These are phyloP conservation scores for Blastobotrys petasosporus DNA, from an alignment of 1,139 yeast species.

Conservation along the genomic window DNA sequence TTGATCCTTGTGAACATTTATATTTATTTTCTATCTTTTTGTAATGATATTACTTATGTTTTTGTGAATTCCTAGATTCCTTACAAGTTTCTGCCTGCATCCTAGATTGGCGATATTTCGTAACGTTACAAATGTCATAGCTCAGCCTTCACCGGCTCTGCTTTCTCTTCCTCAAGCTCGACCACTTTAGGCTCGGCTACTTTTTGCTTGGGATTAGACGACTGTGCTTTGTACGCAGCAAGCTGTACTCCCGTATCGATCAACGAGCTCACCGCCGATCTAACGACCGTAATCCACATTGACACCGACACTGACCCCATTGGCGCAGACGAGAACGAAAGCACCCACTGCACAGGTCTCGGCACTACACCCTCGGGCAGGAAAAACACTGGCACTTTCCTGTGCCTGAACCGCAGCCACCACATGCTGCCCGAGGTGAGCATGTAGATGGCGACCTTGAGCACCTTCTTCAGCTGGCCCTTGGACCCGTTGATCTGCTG, in stretches of 20 bases:
- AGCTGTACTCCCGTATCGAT: not conserved
- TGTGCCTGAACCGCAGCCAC: slow-evolving; percentile 48
- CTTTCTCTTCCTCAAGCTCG: no score
- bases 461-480: slow-evolving; percentile 33
- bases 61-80: no score
- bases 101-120: no score
- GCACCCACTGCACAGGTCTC: slow-evolving; percentile 46
- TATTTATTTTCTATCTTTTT: not conserved
- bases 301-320: slow-evolving; percentile 37
- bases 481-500: slow-evolving; percentile 23
- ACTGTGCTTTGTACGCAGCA: not conserved
- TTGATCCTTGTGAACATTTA: not conserved
- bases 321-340: slow-evolving; percentile 57
- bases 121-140: no score
- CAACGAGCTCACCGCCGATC: slow-evolving; percentile 22
- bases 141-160: no score
- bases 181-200: no score
- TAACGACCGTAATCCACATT: slow-evolving; percentile 35
- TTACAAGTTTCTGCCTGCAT: no score
- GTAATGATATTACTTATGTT: not conserved
- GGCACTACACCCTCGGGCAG: slow-evolving; percentile 59
- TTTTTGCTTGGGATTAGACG: not conserved
- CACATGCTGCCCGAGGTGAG: slow-evolving; percentile 37
- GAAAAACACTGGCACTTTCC: slow-evolving; percentile 55
- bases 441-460: slow-evolving; percentile 27